phyloP scores from a whole-genome alignment of 192 early-diverging fungal species.

The Coemansia sp. region DNA sequence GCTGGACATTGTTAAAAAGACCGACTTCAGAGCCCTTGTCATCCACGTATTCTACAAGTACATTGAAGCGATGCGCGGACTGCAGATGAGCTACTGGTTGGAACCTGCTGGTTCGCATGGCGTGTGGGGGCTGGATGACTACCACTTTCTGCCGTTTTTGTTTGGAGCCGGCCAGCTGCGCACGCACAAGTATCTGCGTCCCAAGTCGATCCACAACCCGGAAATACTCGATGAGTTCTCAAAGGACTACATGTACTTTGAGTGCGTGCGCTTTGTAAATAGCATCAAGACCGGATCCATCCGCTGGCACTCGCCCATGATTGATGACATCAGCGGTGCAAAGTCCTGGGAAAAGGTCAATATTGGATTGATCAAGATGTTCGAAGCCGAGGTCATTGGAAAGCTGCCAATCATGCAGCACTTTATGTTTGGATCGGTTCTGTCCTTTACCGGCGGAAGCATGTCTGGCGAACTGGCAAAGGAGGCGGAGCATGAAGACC shows the following conservation, averaged over 20 bases:
- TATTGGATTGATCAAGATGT: slow-evolving; percentile 92
- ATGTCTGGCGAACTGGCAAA: slow-evolving; percentile 8
- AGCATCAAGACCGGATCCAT: slow-evolving; percentile 74
- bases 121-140: slow-evolving; percentile 99
- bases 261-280: slow-evolving; percentile 88
- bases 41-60: slow-evolving; percentile 81
- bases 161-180: slow-evolving; percentile 88
- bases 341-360: slow-evolving; percentile 91
- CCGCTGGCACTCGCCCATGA: slow-evolving; percentile 89
- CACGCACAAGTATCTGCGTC: slow-evolving; percentile 86
- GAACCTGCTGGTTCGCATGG: slow-evolving; percentile 98
- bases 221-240: slow-evolving; percentile 90
- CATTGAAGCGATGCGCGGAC: slow-evolving; percentile 81
- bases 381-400: slow-evolving; percentile 81
- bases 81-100: slow-evolving; percentile 92
- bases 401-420: slow-evolving; percentile 98
- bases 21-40: slow-evolving; percentile 77
- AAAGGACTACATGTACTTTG: slow-evolving; percentile 93
- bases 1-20: slow-evolving; percentile 62
- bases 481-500: slow-evolving; percentile 15
- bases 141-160: slow-evolving; percentile 93
- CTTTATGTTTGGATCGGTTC: slow-evolving; percentile 82
- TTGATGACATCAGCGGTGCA: slow-evolving; percentile 89
- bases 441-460: slow-evolving; percentile 64
- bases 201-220: slow-evolving; percentile 90